Base-by-base conservation (phyloP, 1,284 basidiomycete genomes). In the Microbotryum lychnidis-dioicae region DNA sequence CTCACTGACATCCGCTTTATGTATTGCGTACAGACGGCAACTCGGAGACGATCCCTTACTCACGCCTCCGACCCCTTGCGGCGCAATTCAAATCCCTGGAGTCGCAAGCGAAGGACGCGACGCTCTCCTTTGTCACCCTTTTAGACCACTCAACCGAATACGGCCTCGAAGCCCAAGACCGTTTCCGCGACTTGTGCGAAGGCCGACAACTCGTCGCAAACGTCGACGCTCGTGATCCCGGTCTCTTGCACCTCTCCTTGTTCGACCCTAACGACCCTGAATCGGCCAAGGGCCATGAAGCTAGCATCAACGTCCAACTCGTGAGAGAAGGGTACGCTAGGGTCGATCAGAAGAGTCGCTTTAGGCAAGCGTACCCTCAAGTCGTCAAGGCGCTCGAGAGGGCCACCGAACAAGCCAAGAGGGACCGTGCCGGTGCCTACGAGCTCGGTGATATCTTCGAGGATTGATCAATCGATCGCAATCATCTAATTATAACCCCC, bases 201-300 rank as follows among this genome's bases (percentile, higher is more conserved):
- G 89, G 88, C 33, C 86, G 88, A 60, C 91, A 91, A 74, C 81
- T 97, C 37, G 80, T 96, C 50, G 92, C 91, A 45, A 94, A 92
- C 76, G 78, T 92, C 61, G 92, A 97, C 75, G 82, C 87, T 72
- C 84, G 80, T 71, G 92, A 94, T 73, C 29, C 64, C 31, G 55
- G 54, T 44, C 50, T 62, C 29, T 64, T 71, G 23, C 58, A 62
- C 31, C 65, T 72, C 21, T 69, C 70, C 33, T 65, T 72, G 12
- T 71, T 70, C 50, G 69, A 71, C 51, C 66, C 71, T 6, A 46
- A 54, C 23, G 63, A 68, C 50, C 61, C 63, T 1, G 49, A 56
- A 5, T 59, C 66, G n/a, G 54, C 64, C 21, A 56, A 57, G 5
- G 47, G 58, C 3, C 63, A 64, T 33, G 63, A 65, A 27, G 53